Percentiles rank a stretch among this genome's conserved stretches.
phyloP scores from a whole-genome alignment of 352 stramenopile species.

The Pythium monospermum region DNA sequence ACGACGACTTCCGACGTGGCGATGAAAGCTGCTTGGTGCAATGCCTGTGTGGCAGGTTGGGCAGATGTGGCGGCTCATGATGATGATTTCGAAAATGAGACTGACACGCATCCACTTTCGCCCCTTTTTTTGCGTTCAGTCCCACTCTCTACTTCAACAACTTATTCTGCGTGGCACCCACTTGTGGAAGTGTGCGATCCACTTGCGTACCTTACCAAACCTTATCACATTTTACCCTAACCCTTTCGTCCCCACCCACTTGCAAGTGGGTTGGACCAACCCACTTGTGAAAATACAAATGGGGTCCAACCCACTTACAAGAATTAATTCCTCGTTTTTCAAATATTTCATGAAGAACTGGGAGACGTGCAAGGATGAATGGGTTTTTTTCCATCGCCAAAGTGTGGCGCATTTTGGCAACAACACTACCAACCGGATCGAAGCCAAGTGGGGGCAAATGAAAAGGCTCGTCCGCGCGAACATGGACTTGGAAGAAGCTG shows the following conservation, averaged over 20 bases:
- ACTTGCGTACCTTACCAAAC: neutral
- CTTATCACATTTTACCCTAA: neutral
- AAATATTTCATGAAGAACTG: slow-evolving; percentile 2
- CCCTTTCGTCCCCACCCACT: slow-evolving; percentile 1
- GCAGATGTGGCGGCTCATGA: neutral
- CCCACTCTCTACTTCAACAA: too few species aligned
- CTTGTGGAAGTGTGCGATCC: slow-evolving; percentile 1
- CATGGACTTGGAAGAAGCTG: slow-evolving; percentile 18
- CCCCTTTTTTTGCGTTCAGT: too few species aligned
- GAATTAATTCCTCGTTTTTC: slow-evolving; percentile 1
- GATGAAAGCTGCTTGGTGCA: neutral
- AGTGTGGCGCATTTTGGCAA: slow-evolving; percentile 10
- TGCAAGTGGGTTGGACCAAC: slow-evolving; percentile 3
- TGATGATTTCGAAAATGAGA: too few species aligned
- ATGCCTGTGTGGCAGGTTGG: neutral
- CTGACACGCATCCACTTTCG: too few species aligned
- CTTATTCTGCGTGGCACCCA: neutral
- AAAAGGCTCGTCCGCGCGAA: slow-evolving; percentile 2
- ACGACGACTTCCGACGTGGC: neutral
- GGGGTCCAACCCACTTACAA: neutral
- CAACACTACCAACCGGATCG: slow-evolving; percentile 8
- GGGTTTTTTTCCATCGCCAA: neutral
- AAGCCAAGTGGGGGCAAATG: slow-evolving; percentile 1
- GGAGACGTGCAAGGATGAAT: slow-evolving; percentile 3
- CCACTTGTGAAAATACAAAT: neutral